These are phyloP conservation scores for Wickerhamiella spandovensis DNA, from an alignment of 805 yeast species.

Conservation along the genomic window DNA sequence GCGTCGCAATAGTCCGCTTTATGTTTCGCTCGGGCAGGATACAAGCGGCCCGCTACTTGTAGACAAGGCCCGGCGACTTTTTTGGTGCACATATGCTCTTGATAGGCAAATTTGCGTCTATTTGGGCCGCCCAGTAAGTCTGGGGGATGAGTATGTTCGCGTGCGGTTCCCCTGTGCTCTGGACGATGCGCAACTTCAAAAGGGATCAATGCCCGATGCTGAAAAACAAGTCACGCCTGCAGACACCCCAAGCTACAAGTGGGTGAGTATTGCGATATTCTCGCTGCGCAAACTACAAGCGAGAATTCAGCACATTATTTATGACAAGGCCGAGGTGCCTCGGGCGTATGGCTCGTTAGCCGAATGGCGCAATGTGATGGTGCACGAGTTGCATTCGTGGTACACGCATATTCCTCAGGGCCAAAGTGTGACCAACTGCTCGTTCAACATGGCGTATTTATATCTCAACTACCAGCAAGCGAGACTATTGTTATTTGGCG, in stretches of 20 bases:
- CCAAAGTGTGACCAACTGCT: slow-evolving; percentile 50
- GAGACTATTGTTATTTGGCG: slow-evolving; percentile 55
- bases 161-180: slow-evolving; percentile 58
- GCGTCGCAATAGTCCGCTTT: slow-evolving; percentile 17
- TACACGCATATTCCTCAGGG: slow-evolving; percentile 41
- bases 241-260: slow-evolving; percentile 46
- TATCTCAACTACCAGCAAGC: slow-evolving; percentile 68
- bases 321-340: slow-evolving; percentile 58
- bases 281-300: slow-evolving; percentile 62
- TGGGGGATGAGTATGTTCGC: slow-evolving; percentile 66
- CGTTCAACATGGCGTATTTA: slow-evolving; percentile 58
- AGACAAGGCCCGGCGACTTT: slow-evolving; percentile 62
- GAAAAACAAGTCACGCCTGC: neutral
- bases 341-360: slow-evolving; percentile 38
- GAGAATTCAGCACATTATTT: slow-evolving; percentile 56
- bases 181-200: slow-evolving; percentile 42
- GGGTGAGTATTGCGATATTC: slow-evolving; percentile 54
- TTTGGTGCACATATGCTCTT: slow-evolving; percentile 81
- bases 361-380: slow-evolving; percentile 51
- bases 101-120: slow-evolving; percentile 81
- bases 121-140: slow-evolving; percentile 76
- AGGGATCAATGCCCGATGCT: slow-evolving; percentile 17
- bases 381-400: slow-evolving; percentile 50
- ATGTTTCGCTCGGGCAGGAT: slow-evolving; percentile 4
- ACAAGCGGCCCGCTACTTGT: slow-evolving; percentile 37